Evolutionary conservation across 2,329 filamentous ascomycete genomes (phyloP), one percentile per base, ranked within the genome.

Genomic region (Penicillium sp.): DNA sequence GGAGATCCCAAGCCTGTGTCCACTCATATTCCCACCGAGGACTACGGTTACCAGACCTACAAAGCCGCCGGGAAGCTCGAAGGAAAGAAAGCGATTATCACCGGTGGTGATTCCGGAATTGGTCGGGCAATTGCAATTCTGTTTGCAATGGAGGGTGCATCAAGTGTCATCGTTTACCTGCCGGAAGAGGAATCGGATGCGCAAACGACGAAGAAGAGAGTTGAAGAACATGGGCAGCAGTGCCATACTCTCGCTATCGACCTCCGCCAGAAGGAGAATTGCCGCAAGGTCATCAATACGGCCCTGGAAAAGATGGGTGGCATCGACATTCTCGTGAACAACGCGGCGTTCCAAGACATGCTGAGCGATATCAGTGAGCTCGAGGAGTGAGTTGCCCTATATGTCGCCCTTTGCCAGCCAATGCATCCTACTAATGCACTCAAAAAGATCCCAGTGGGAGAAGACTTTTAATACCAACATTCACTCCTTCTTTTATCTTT

Each of bases 391-490:
- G 82, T 76, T 34, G 15, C 10, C 39, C 2, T 23, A 31, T 3
- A 13, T 21, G 18, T 6, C 6, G 16, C 6, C 21, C 12, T 6
- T 23, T 13, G 12, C 21, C 21, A 13, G 10, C 15, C 12, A 18
- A 32, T 18, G 1, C 6, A 46, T 18, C 7, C 18, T 34, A n/a
- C 52, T 55, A 40, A 55, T 18, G 4, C 7, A 15, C 12, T 7
- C 25, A 25, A 27, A 31, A 55, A 86, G 84, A 66, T 87, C 90
- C 6, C 89, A 94, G 75, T 94, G 89, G 89, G 65, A 86, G 49
- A 79, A 86, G 56, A 93, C 89, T 0, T 93, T 95, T 75, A 80
- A 90, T 72, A 89, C 86, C 46, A 95, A 94, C 75, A 91, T 94
- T 66, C 87, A 93, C 72, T 82, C 88, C 4, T 87, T 85, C 77